Percentiles rank a stretch among this genome's conserved stretches.
phyloP scores from a whole-genome alignment of 371 early-diverging fungal genomes.

The Smittium culicis region DNA sequence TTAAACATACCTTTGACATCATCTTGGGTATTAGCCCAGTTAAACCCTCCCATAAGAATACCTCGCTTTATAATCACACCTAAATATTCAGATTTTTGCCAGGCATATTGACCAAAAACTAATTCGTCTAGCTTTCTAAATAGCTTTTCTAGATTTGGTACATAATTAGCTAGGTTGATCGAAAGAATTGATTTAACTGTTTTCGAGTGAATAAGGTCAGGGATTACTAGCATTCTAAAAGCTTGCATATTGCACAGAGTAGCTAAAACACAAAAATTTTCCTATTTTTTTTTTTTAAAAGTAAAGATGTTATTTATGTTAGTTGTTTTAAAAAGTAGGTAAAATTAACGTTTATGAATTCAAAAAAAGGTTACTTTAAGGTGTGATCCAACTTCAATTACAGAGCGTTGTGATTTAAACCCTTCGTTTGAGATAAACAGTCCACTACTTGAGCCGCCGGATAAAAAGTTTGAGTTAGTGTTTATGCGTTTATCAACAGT shows the following conservation, averaged over 20 bases:
- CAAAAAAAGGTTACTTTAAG: not conserved
- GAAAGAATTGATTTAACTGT: constrained; percentile 42
- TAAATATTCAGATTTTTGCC: constrained; percentile 51
- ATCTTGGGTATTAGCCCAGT: constrained; percentile 54
- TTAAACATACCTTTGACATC: constrained; percentile 5
- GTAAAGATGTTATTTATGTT: not conserved
- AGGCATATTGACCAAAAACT: constrained; percentile 68
- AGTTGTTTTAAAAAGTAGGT: too few relatives aligned
- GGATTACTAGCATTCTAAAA: constrained; percentile 47
- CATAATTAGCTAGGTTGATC: constrained; percentile 45
- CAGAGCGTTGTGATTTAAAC: not conserved
- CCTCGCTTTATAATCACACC: constrained; percentile 57
- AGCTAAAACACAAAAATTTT: constrained; percentile 41
- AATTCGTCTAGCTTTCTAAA: constrained; percentile 47
- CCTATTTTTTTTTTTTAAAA: not conserved
- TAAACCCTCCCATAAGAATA: constrained; percentile 66
- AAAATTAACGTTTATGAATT: not conserved
- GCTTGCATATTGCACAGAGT: constrained; percentile 67
- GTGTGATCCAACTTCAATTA: not conserved
- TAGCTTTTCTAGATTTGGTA: constrained; percentile 34
- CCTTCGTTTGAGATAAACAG: not conserved
- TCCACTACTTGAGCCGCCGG: not conserved
- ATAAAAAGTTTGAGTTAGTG: not conserved
- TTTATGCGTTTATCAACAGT: not conserved
- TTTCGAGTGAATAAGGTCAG: constrained; percentile 54